phyloP scores from a whole-genome alignment of 441 rosid genomes.

The Theobroma grandiflorum region DNA sequence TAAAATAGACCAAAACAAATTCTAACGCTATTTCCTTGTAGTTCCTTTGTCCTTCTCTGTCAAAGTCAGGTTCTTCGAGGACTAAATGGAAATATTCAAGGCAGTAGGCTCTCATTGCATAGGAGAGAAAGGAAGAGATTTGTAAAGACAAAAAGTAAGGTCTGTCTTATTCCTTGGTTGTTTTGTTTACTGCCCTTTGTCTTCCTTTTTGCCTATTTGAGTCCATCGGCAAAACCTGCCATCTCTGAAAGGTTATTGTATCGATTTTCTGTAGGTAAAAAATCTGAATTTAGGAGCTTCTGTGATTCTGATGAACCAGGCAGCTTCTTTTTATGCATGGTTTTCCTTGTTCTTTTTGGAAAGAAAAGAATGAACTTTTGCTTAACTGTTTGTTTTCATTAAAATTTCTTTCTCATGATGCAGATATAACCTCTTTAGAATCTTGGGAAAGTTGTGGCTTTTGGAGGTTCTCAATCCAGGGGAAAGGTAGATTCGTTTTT shows the following conservation, averaged over 20 bases:
- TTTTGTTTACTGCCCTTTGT: not conserved
- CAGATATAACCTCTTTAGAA: constrained; percentile 38
- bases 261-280: constrained; percentile 20
- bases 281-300: not conserved
- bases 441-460: constrained; percentile 34
- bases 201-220: constrained; percentile 5
- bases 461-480: constrained; percentile 21
- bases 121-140: not conserved
- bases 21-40: not conserved
- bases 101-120: not conserved
- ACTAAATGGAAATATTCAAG: not conserved
- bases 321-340: not conserved
- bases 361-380: not conserved
- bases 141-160: constrained; percentile 31
- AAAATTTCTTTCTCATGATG: constrained; percentile 31
- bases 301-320: constrained; percentile 15
- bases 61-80: constrained; percentile 19
- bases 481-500: constrained; percentile 39
- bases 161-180: constrained; percentile 26
- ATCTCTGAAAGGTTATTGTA: constrained; percentile 1
- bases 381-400: not conserved
- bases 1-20: constrained; percentile 21
- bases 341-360: not conserved
- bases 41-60: constrained; percentile 11
- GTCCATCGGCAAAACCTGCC: constrained; percentile 4